phyloP scores from a whole-genome alignment of 257 asterid species.

The Plectranthus barbatus region DNA sequence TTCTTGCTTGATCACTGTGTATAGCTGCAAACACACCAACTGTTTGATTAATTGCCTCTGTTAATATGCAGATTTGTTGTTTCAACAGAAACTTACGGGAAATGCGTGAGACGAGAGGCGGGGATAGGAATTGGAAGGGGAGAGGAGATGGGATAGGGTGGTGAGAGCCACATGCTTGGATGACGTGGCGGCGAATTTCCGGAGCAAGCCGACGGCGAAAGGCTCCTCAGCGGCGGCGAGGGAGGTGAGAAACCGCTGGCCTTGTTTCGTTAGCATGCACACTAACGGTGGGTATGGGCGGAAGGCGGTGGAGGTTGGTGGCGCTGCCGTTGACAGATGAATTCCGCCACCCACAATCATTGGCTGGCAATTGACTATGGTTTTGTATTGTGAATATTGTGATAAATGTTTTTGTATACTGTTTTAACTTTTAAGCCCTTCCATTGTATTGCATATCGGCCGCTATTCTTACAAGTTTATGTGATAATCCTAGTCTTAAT shows the following conservation, averaged over 20 bases:
- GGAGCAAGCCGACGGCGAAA: conserved; percentile 43
- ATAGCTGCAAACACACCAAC: conserved; percentile 48
- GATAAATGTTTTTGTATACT: background rate
- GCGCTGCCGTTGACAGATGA: conserved; percentile 8
- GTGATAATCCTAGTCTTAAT: too few species aligned
- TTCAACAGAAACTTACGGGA: conserved; percentile 45
- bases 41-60: background rate
- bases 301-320: conserved; percentile 23
- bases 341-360: conserved; percentile 20
- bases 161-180: conserved; percentile 65
- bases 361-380: background rate
- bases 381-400: background rate
- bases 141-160: conserved; percentile 73
- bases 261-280: conserved; percentile 48
- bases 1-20: conserved; percentile 45
- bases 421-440: background rate
- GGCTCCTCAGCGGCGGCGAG: conserved; percentile 36
- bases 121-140: conserved; percentile 41
- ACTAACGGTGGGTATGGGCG: conserved; percentile 20
- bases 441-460: too few species aligned
- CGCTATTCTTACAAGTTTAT: too few species aligned
- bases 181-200: conserved; percentile 64
- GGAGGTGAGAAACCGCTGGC: conserved; percentile 54
- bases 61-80: background rate
- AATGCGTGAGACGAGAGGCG: conserved; percentile 54